Evolutionary conservation across 164 flowering plant species (phyloP), one percentile per base, ranked within the genome.

Genomic region (Macadamia integrifolia): DNA sequence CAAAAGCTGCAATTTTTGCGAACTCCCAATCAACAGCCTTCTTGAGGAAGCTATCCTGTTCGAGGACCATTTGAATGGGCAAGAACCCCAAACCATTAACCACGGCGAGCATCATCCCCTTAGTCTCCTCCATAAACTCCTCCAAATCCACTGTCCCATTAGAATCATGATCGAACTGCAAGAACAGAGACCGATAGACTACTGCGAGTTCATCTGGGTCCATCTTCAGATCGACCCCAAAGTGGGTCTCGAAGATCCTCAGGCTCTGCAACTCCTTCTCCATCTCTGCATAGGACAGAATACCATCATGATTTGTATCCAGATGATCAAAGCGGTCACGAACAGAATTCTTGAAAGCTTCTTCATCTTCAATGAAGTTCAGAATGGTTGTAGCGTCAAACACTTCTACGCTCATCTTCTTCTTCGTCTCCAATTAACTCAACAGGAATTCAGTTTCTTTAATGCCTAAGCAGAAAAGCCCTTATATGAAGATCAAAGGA

Each of bases 91-190:
- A 30, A 14, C 74, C 74, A 17, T 71, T 43, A 5, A 69, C 74
- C 60, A 71, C 66, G 31, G 69, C 74, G 31, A 71, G 69, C 74
- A 71, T 71, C 60, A 71, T 71, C 65, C 48, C 32, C 60, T 61
- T 65, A 43, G 48, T 66, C 69, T 71, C 74, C 0, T 35, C 58
- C 40, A 52, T 59, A 52, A 71, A 71, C 65, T 71, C 69, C 29
- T 60, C 65, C 43, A 60, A 32, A 29, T 71, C 74, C 17, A 71
- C 74, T 0, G 69, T 6, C 55, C 69, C 74, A 55, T 42, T 71
- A 1, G 58, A 28, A 28, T 71, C 69, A 23, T 35, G 49, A 42
- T 71, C 74, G 48, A 71, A 71, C 29, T 61, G 56, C 28, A 58
- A 60, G 11, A 71, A 71, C 12, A 71, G 42, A 9, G 74, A 71